Base-by-base conservation (phyloP, 495 filamentous ascomycete species). In the Schizothecium vesticola region DNA sequence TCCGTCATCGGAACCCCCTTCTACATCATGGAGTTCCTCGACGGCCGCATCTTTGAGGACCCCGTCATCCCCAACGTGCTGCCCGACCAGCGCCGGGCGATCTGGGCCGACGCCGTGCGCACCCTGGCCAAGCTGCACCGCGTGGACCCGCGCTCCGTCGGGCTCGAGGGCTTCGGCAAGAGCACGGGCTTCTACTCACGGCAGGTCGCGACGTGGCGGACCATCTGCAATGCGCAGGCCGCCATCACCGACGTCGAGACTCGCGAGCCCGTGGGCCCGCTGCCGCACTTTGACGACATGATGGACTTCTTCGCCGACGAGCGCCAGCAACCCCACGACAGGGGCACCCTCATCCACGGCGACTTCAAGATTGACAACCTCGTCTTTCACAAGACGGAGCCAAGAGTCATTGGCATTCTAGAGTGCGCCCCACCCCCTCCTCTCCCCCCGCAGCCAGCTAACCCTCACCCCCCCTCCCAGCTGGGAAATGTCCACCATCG, bases 291-390 rank as follows among this genome's bases (percentile, higher is more conserved):
- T 63, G 84, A 89, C 23, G 90, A 91, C 31, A 90, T 96, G 81
- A 85, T 94, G 66, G 76, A 74, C 3, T 97, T 94, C 80, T 97
- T 98, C 73, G 76, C 73, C 51, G 82, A 90, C 78, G 80, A 87
- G 67, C 77, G 80, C 68, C 84, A 80, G 31, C 92, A 96, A 75
- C 94, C 95, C 2, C 83, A 82, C 31, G 94, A 97, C 73, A 83
- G 91, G 56, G 88, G 86, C 24, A 89, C 88, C 2, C 82, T 97
- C 23, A 88, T 99, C 26, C 95, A 99, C 73, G 95, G 95, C 26
- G 95, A 99, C 73, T 99, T 94, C 82, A 99, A 99, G 80, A 94
- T 99, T 74, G 95, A 99, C 77, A 99, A 99, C 73, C 80, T 98
- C 67, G 90, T 99, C 58, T 99, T 94, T 77, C 92, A 96, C 79